Conservation (phyloP, 352 stramenopile species). For the Phytophthora vignae region DNA sequence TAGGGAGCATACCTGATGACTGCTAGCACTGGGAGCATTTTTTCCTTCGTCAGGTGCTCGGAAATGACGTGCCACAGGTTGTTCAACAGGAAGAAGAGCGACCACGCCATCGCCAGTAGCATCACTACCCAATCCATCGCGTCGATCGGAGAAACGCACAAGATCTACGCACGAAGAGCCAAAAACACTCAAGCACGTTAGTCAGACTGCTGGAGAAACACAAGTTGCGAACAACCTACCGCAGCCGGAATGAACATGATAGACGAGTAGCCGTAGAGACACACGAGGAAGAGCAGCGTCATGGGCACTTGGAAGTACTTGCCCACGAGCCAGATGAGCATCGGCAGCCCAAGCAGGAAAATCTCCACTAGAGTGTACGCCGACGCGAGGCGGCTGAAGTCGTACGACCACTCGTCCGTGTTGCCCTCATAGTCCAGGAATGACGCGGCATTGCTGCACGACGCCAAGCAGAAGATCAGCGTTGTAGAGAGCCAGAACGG, state of each 20-base stretch:
- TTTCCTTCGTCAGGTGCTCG: constrained; percentile 87
- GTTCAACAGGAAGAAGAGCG: constrained; percentile 82
- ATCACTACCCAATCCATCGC: constrained; percentile 85
- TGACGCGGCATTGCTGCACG: constrained; percentile 85
- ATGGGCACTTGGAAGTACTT: constrained; percentile 85
- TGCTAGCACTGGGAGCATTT: constrained; percentile 84
- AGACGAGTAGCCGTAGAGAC: constrained; percentile 88
- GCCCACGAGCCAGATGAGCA: constrained; percentile 80
- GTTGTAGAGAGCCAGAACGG: constrained; percentile 88
- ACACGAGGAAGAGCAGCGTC: constrained; percentile 83
- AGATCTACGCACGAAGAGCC: constrained; percentile 51
- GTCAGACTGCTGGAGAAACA: neutral
- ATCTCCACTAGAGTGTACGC: constrained; percentile 83
- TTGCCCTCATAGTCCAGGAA: constrained; percentile 80
- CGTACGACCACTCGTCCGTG: constrained; percentile 75
- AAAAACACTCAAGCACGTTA: neutral
- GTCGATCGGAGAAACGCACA: constrained; percentile 77
- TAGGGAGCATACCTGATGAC: constrained; percentile 71
- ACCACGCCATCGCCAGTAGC: constrained; percentile 86
- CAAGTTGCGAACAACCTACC: constrained; percentile 42
- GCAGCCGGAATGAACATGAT: constrained; percentile 84
- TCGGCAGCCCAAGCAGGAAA: constrained; percentile 76
- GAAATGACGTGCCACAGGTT: constrained; percentile 83
- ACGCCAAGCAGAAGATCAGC: constrained; percentile 88
- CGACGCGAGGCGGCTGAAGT: constrained; percentile 83